These are phyloP conservation scores for Penicillium sp. DNA, from an alignment of 2,329 filamentous ascomycete genomes.

Conservation along the genomic window DNA sequence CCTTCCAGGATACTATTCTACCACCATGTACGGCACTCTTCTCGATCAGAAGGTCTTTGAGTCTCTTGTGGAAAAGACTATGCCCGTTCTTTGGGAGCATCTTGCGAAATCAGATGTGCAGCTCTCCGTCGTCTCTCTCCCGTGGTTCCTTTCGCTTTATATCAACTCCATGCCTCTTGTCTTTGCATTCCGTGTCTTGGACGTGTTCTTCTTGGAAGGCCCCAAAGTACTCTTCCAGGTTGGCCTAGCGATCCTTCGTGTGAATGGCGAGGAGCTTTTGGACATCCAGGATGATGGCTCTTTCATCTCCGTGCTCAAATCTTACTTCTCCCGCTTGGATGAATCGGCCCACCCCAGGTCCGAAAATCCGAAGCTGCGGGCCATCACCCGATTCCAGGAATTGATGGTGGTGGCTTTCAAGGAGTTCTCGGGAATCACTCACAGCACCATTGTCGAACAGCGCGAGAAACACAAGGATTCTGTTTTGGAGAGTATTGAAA, in stretches of 20 bases:
- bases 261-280: constrained; percentile 93
- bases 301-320: constrained; percentile 93
- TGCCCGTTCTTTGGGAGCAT: constrained; percentile 98
- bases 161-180: constrained; percentile 99
- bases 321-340: constrained; percentile 88
- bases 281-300: constrained; percentile 93
- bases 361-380: constrained; percentile 88
- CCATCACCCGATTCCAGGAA: constrained; percentile 94
- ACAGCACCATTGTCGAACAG: constrained; percentile 84
- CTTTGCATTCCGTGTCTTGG: constrained; percentile 92
- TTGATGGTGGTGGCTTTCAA: constrained; percentile 99
- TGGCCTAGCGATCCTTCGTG: constrained; percentile 89
- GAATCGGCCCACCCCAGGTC: constrained; percentile 95
- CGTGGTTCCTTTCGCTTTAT: constrained; percentile 97
- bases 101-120: constrained; percentile 96
- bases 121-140: constrained; percentile 91
- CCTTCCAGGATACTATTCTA: constrained; percentile 95
- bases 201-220: constrained; percentile 97
- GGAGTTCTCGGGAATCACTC: constrained; percentile 93
- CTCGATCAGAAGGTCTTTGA: constrained; percentile 97
- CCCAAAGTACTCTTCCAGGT: constrained; percentile 98
- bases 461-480: constrained; percentile 90
- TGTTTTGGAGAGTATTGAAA: constrained; percentile 93
- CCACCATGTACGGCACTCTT: constrained; percentile 97
- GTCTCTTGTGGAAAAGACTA: constrained; percentile 95